Evolutionary conservation across 148 eudicot species (phyloP).

Genomic region (Diospyros kaki): DNA sequence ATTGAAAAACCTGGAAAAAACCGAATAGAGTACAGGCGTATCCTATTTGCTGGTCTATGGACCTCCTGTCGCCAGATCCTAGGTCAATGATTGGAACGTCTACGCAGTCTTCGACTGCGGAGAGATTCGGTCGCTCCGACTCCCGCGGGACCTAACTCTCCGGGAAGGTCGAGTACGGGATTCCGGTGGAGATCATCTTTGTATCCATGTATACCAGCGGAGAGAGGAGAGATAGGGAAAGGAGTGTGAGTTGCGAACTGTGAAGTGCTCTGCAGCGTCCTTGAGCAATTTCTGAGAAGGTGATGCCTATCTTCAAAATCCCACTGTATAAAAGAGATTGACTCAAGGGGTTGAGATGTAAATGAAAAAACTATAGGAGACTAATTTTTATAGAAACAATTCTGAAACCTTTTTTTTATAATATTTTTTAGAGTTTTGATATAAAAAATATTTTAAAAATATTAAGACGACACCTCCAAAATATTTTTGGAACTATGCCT

Average conservation of each 20-base stretch:
- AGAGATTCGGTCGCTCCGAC: conserved; percentile 55
- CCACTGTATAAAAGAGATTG: too few species aligned
- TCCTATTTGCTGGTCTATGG: conserved; percentile 33
- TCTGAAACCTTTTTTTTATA: too few species aligned
- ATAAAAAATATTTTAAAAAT: too few species aligned
- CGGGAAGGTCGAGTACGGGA: conserved; percentile 40
- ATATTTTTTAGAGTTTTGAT: too few species aligned
- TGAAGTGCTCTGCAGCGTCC: background rate
- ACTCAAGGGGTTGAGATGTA: too few species aligned
- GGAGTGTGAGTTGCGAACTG: background rate
- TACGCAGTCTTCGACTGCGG: conserved; percentile 40
- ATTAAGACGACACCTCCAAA: too few species aligned
- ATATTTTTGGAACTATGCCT: too few species aligned
- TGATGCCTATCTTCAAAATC: background rate
- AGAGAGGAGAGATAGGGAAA: conserved; percentile 3
- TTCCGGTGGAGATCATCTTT: conserved; percentile 55
- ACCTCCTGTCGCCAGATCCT: conserved; percentile 22
- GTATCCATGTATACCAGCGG: conserved; percentile 32
- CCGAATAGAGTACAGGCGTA: conserved; percentile 55
- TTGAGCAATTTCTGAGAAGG: background rate
- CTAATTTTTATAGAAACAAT: too few species aligned
- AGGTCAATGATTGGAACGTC: conserved; percentile 68
- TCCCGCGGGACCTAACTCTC: conserved; percentile 58
- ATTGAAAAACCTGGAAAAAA: conserved; percentile 57
- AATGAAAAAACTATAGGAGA: too few species aligned